phyloP scores from a whole-genome alignment of 177 flowering plant genomes.

The Vitis hybrid region DNA sequence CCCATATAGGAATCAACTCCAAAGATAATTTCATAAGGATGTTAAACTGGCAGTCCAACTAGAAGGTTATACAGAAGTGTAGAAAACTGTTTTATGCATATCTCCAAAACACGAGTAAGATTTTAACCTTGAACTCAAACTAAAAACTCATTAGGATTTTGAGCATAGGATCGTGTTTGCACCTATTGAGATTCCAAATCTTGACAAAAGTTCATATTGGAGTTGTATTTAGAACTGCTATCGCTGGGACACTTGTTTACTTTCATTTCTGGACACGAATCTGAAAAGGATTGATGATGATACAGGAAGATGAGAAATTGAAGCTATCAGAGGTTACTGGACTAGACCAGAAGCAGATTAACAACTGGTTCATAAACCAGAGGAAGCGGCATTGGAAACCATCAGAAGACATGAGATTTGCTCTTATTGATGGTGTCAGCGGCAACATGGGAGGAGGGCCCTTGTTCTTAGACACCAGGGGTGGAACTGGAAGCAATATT shows the following conservation, averaged over 20 bases:
- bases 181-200: too few species aligned
- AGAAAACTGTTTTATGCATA: too few species aligned
- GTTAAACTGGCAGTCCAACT: too few species aligned
- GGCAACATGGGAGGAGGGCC: slow-evolving; percentile 16
- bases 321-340: slow-evolving; percentile 57
- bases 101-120: too few species aligned
- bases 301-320: slow-evolving; percentile 71
- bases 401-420: slow-evolving; percentile 56
- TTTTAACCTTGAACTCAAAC: too few species aligned
- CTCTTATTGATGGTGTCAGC: slow-evolving; percentile 49
- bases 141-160: too few species aligned
- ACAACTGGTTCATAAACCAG: slow-evolving; percentile 84
- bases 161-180: too few species aligned
- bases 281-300: background rate
- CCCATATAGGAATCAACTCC: too few species aligned
- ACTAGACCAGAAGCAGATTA: slow-evolving; percentile 73
- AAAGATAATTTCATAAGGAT: too few species aligned
- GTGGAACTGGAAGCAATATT: slow-evolving; percentile 10
- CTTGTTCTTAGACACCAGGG: slow-evolving; percentile 15
- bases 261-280: background rate
- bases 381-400: slow-evolving; percentile 87
- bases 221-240: too few species aligned
- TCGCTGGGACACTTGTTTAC: background rate
- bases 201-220: too few species aligned
- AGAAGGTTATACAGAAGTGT: too few species aligned